A percentile compares a stretch with the other conserved stretches of the same genome.
Conservation (phyloP, 2,329 filamentous ascomycete species). For the Paraphoma chrysanthemicola region DNA sequence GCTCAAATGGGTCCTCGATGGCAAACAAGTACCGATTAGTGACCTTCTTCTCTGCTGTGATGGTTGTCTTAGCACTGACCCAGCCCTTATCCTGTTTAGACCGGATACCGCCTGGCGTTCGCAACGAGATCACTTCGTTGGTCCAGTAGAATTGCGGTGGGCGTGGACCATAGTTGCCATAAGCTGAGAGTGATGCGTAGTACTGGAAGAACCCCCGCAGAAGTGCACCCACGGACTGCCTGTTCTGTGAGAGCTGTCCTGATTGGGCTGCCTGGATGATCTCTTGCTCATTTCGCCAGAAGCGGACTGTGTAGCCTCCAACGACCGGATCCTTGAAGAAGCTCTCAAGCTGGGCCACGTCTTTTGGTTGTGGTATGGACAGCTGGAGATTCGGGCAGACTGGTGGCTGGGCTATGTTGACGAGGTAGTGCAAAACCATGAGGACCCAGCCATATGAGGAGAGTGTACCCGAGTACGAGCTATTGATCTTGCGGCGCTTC, state of each 20-base stretch:
- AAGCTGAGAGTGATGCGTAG: conserved; percentile 66
- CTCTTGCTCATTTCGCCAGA: conserved; percentile 77
- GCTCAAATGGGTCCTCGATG: conserved; percentile 91
- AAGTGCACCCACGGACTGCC: conserved; percentile 72
- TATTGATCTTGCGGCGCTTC: conserved; percentile 84
- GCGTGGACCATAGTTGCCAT: conserved; percentile 25
- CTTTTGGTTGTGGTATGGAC: conserved; percentile 44
- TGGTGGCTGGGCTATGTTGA: conserved; percentile 80
- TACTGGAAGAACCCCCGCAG: conserved; percentile 89
- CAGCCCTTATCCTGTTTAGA: conserved; percentile 82
- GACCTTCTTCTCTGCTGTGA: conserved; percentile 71
- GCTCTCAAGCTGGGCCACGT: conserved; percentile 35
- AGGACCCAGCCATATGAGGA: conserved; percentile 91
- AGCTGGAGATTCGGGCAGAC: conserved; percentile 84
- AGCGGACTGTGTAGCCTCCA: conserved; percentile 74
- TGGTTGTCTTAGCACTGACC: conserved; percentile 77
- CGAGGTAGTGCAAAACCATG: conserved; percentile 90
- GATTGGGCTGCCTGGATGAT: conserved; percentile 67
- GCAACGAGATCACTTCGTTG: conserved; percentile 78
- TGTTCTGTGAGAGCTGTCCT: conserved; percentile 71
- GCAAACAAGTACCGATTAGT: conserved; percentile 84
- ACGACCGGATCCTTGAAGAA: conserved; percentile 55
- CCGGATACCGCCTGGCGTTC: conserved; percentile 72
- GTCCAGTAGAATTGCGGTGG: conserved; percentile 78
- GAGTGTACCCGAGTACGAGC: conserved; percentile 82